Evolutionary conservation across 2,329 filamentous ascomycete genomes (phyloP), one percentile per base, ranked within the genome.

Genomic region (Fusarium solani-melongenae): DNA sequence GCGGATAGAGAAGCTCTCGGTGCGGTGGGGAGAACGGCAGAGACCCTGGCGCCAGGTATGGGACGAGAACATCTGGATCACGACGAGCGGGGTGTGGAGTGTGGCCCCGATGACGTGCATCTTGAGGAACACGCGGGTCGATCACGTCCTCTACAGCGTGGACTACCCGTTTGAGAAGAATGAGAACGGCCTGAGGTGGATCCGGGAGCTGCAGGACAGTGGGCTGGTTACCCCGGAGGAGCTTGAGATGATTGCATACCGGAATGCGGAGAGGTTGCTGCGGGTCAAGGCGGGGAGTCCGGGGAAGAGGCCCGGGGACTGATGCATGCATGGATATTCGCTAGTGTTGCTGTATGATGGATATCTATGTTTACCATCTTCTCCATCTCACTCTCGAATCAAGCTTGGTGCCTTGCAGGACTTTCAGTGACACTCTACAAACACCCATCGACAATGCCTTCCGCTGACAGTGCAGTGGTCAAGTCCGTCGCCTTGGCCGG

Each of bases 161-260:
- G 88, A 90, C 73, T 90, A 90, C 72, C 89, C 89, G 0, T 89
- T 90, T 58, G 83, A 83, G 49, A 81, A 80, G 57, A 89, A 86
- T 67, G 84, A 86, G 66, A 84, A 84, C 15, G 88, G 88, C 0
- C 77, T 82, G 31, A 80, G 79, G 10, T 89, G 87, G 72, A 80
- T 90, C 62, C 75, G 83, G 58, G 85, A 88, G 67, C 76, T 91
- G 46, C 81, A 83, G 64, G 76, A 81, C 51, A 89, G 87, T 70
- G 86, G 85, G 0, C 74, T 90, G 72, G 82, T 91, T 34, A 84
- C 77, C 1, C 78, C 81, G 33, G 84, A 88, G 58, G 84, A 88
- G 62, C 82, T 88, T 72, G 84, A 87, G 53, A 81, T 78, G 46
- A 85, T 90, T 72, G 84, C 82, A 1, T 86, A 84, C 78, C 80